Conservation (phyloP, 495 filamentous ascomycete genomes). For the Neurospora sp. region DNA sequence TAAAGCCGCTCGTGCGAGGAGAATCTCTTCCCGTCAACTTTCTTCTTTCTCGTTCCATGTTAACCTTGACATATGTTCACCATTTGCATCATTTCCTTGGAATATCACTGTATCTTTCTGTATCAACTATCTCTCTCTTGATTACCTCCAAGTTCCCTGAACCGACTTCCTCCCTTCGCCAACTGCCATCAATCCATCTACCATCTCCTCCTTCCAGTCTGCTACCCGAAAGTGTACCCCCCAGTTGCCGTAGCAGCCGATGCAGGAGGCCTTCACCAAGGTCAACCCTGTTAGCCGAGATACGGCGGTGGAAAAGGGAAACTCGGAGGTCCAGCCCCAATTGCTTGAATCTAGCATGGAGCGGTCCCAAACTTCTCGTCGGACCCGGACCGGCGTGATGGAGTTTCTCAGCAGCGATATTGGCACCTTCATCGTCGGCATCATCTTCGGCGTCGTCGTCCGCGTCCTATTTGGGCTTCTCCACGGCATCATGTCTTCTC, state of each 20-base stretch:
- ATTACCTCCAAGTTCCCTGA: neutral
- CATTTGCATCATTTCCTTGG: neutral
- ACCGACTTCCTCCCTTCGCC: neutral
- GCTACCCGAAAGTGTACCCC: too few relatives aligned
- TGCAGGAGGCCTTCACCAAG: too few relatives aligned
- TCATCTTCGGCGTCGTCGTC: neutral
- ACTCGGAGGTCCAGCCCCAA: neutral
- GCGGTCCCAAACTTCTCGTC: neutral
- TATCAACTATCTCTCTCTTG: neutral
- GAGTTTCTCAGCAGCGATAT: too few relatives aligned
- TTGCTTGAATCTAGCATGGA: neutral
- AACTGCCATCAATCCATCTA: too few relatives aligned
- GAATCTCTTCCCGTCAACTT: neutral
- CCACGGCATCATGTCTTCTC: neutral
- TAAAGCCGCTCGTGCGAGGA: neutral
- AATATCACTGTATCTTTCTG: too few relatives aligned
- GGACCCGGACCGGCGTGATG: too few relatives aligned
- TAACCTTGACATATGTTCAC: neutral
- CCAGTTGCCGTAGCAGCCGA: too few relatives aligned
- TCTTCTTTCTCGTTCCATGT: neutral
- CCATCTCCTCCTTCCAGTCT: too few relatives aligned
- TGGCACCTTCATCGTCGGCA: neutral
- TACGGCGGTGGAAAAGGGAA: too few relatives aligned
- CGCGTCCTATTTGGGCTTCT: neutral
- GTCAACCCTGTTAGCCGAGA: too few relatives aligned